These are phyloP conservation scores for Trichomonascus vanleenenianus DNA, from an alignment of 805 yeast species.

Conservation along the genomic window DNA sequence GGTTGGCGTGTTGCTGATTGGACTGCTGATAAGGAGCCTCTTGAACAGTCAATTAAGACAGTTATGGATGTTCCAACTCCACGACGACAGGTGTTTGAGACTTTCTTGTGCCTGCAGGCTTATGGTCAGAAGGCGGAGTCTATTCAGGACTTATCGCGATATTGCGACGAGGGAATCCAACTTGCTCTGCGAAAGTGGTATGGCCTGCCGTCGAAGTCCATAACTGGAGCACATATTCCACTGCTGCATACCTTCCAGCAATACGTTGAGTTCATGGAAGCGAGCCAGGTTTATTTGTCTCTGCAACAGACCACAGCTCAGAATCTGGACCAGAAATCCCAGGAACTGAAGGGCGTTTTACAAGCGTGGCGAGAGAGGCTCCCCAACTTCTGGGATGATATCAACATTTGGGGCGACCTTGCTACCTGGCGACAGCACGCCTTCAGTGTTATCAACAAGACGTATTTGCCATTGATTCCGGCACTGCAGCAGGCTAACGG, in stretches of 20 bases:
- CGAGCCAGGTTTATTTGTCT: slow-evolving; percentile 86
- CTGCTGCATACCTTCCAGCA: slow-evolving; percentile 93
- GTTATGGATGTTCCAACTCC: slow-evolving; percentile 99
- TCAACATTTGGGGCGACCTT: slow-evolving; percentile 93
- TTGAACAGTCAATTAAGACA: slow-evolving; percentile 88
- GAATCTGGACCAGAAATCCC: slow-evolving; percentile 85
- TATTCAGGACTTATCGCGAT: slow-evolving; percentile 71
- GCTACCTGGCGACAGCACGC: slow-evolving; percentile 99
- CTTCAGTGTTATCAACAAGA: slow-evolving; percentile 89
- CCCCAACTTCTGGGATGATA: slow-evolving; percentile 96
- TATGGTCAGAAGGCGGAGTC: slow-evolving; percentile 87
- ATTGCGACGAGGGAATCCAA: slow-evolving; percentile 96
- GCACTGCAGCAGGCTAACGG: slow-evolving; percentile 57
- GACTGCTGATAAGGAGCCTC: slow-evolving; percentile 89
- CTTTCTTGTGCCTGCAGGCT: slow-evolving; percentile 87
- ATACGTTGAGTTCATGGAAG: slow-evolving; percentile 95
- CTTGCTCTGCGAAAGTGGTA: slow-evolving; percentile 89
- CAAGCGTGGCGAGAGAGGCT: slow-evolving; percentile 98
- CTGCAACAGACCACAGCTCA: slow-evolving; percentile 85
- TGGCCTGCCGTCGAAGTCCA: slow-evolving; percentile 60
- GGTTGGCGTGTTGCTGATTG: slow-evolving; percentile 99
- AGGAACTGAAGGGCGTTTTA: slow-evolving; percentile 85
- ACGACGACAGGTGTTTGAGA: slow-evolving; percentile 89
- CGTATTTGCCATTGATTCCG: slow-evolving; percentile 87
- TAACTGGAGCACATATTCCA: slow-evolving; percentile 80